Conservation (phyloP, 106 monocot species). For the Dendrobium officinale region DNA sequence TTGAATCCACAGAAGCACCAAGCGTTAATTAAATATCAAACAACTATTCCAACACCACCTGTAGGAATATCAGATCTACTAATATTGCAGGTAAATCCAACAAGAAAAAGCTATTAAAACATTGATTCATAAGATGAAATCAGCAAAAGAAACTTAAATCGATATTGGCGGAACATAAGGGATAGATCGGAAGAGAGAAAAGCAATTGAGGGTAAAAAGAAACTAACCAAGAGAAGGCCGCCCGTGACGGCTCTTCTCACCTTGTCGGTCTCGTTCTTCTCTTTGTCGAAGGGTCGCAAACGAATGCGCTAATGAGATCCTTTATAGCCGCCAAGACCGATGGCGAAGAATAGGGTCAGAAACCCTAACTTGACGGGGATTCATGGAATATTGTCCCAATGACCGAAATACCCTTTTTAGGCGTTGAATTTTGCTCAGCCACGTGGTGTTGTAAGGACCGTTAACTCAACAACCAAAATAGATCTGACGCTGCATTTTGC, state of each 20-base stretch:
- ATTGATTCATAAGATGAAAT: background rate
- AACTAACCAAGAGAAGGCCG: conserved; percentile 10
- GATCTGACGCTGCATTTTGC: background rate
- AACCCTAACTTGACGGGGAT: background rate
- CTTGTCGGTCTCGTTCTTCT: background rate
- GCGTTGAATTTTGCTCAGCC: background rate
- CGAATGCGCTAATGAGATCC: background rate
- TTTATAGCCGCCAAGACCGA: background rate
- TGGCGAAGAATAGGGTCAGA: background rate
- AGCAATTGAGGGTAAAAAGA: background rate
- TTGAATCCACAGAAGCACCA: background rate
- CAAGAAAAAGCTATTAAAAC: background rate
- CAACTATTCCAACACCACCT: background rate
- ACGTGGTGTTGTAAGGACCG: background rate
- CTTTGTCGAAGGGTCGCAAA: background rate
- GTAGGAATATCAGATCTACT: background rate
- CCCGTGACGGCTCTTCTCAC: background rate
- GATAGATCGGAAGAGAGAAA: background rate
- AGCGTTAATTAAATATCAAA: background rate
- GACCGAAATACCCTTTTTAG: background rate
- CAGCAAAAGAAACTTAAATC: background rate
- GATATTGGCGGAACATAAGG: background rate
- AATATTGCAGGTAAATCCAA: background rate
- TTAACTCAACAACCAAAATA: background rate
- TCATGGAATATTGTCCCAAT: background rate